Conservation (phyloP, 108 stramenopile genomes). For the Cyclotella kingstonii region DNA sequence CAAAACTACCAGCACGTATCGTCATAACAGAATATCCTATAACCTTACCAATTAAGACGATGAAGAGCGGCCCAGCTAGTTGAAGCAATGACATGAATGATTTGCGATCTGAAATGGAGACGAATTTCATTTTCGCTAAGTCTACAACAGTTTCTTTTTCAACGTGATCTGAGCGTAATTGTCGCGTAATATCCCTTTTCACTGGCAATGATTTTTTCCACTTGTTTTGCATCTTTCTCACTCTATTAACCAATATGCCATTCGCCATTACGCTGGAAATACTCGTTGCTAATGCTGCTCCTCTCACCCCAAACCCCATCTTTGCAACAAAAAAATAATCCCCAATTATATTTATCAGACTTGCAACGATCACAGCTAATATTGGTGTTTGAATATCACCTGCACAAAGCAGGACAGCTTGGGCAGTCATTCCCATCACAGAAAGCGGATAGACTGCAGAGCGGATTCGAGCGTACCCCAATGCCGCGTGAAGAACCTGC, state of each 20-base stretch:
- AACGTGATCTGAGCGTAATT: conserved; percentile 1
- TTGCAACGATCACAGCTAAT: conserved; percentile 69
- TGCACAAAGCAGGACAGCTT: conserved; percentile 71
- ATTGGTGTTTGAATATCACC: conserved; percentile 82
- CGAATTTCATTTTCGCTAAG: conserved; percentile 41
- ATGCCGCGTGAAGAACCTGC: conserved; percentile 51
- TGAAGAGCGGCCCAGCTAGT: conserved; percentile 86
- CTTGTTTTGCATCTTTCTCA: conserved; percentile 39
- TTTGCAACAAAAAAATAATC: conserved; percentile 61
- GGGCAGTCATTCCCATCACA: conserved; percentile 72
- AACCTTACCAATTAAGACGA: conserved; percentile 73
- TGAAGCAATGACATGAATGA: conserved; percentile 54
- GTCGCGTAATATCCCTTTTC: neutral
- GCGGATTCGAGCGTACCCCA: conserved; percentile 72
- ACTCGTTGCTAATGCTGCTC: conserved; percentile 76
- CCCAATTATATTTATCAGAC: conserved; percentile 71
- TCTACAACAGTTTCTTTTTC: neutral
- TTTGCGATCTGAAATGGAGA: conserved; percentile 57
- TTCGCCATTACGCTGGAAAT: conserved; percentile 50
- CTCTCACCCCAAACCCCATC: conserved; percentile 54
- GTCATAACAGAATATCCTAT: conserved; percentile 81
- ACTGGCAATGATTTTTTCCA: conserved; percentile 53
- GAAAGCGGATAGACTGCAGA: conserved; percentile 58
- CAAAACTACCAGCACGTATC: conserved; percentile 68
- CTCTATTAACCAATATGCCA: conserved; percentile 52